A percentile compares a stretch with the other conserved stretches of the same genome.
Conservation (phyloP, 2,329 filamentous ascomycete species). For the Aureobasidium namibiae region DNA sequence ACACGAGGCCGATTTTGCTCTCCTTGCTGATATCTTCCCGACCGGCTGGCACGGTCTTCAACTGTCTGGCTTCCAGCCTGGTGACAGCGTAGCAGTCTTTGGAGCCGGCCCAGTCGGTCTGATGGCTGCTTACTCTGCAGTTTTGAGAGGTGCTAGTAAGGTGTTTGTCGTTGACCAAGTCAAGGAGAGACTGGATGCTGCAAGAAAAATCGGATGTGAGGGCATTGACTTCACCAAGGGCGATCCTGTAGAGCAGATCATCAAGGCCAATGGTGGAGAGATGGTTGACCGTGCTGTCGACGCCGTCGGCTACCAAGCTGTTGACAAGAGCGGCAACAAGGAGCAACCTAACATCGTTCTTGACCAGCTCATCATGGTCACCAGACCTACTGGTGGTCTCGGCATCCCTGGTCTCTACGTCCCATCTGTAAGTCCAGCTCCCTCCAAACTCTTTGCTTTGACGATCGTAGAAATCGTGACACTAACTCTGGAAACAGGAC, state of each 20-base stretch:
- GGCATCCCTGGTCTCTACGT: constrained; percentile 52
- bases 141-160: constrained; percentile 51
- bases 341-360: constrained; percentile 57
- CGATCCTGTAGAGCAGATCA: constrained; percentile 54
- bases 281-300: constrained; percentile 59
- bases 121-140: constrained; percentile 57
- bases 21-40: constrained; percentile 43
- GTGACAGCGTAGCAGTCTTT: constrained; percentile 57
- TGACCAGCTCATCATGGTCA: constrained; percentile 56
- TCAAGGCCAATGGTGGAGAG: constrained; percentile 44
- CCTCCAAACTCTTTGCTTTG: neutral
- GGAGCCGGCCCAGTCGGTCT: constrained; percentile 56
- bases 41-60: constrained; percentile 51
- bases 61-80: constrained; percentile 51
- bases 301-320: constrained; percentile 59
- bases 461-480: neutral
- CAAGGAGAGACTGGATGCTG: constrained; percentile 49
- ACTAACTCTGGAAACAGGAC: constrained; percentile 28
- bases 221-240: constrained; percentile 54
- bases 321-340: constrained; percentile 45
- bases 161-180: constrained; percentile 59
- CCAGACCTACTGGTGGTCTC: constrained; percentile 52
- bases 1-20: constrained; percentile 52
- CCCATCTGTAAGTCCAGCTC: constrained; percentile 13
- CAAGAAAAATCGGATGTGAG: constrained; percentile 54